Evolutionary conservation across 2,329 filamentous ascomycete genomes (phyloP).

Genomic region (Colletotrichum nymphaeae): DNA sequence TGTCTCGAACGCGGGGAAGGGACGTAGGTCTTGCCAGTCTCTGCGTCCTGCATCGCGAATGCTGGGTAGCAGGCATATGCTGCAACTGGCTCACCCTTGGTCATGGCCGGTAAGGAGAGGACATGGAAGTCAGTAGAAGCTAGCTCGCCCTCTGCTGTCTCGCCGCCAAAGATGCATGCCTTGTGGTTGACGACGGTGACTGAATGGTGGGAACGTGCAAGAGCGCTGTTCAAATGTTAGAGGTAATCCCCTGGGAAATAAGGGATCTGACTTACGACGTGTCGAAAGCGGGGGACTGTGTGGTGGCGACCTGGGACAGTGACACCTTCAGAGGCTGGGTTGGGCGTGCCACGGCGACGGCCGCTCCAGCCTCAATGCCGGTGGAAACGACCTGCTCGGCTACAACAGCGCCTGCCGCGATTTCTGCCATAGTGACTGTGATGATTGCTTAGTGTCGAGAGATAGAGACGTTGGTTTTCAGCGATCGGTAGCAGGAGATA

Average conservation of each 20-base stretch:
- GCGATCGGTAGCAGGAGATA: neutral
- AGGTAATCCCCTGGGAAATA: neutral
- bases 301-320: slow-evolving; percentile 58
- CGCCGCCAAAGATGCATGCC: slow-evolving; percentile 67
- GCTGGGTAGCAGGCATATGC: slow-evolving; percentile 47
- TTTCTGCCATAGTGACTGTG: slow-evolving; percentile 48
- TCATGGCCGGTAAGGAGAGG: slow-evolving; percentile 59
- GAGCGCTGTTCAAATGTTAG: slow-evolving; percentile 40
- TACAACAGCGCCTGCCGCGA: slow-evolving; percentile 50
- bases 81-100: slow-evolving; percentile 40
- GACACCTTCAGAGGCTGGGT: slow-evolving; percentile 63
- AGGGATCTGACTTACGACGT: slow-evolving; percentile 41
- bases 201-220: slow-evolving; percentile 62
- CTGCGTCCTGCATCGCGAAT: slow-evolving; percentile 41
- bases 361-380: slow-evolving; percentile 51
- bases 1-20: slow-evolving; percentile 48
- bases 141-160: slow-evolving; percentile 49
- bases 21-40: slow-evolving; percentile 42
- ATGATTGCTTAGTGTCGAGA: neutral
- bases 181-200: slow-evolving; percentile 63
- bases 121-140: slow-evolving; percentile 63
- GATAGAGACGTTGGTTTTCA: neutral
- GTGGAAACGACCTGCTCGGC: slow-evolving; percentile 55
- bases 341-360: slow-evolving; percentile 60
- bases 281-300: slow-evolving; percentile 38